Evolutionary conservation across 768 basidiomycete species (phyloP), one percentile per base, ranked within the genome.

Genomic region (Termitomyces sp.): DNA sequence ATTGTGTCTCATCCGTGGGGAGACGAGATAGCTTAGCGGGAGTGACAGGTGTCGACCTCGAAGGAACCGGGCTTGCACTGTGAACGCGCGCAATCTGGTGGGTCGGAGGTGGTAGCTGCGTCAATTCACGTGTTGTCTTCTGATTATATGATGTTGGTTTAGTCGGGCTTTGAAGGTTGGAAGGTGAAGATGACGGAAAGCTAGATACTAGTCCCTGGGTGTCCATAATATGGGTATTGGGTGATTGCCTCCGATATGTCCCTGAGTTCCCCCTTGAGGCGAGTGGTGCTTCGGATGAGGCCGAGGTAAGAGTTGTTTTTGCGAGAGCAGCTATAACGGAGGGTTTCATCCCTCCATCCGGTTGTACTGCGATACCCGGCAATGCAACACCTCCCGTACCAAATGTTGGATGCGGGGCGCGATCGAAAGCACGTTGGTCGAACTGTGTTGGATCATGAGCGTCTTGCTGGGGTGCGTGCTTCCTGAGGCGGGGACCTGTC

Each of bases 341-440:
- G 28, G 57, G 55, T 17, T 59, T 57, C 23, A 44, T 44, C 34
- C 25, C 27, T 21, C 47, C 42, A 52, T 59, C 56, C 44, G 51
- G 40, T 16, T 67, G 65, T 37, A 63, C 67, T 10, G 73, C 73
- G 76, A 91, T 79, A 3, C 89, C 89, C 8, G 87, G 86, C 82
- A 91, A 83, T 11, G 88, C 89, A 48, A 90, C 72, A 19, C 87
- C 87, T 16, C 85, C 84, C 54, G 77, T 79, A 17, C 89, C 89
- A 66, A 91, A 91, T 45, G 91, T 67, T 2, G 89, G 90, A 70
- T 91, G 90, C 16, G 86, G 81, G 4, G 77, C 68, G 51, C 75
- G 74, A 52, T 71, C 67, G n/a, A 71, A 72, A 14, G 69, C 74
- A 12, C 81, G 82, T 64, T 87, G 85, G 54, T 85, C 83, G 61